Base-by-base conservation (phyloP, 1,139 yeast species). In the Debaryomyces singareniensis region DNA sequence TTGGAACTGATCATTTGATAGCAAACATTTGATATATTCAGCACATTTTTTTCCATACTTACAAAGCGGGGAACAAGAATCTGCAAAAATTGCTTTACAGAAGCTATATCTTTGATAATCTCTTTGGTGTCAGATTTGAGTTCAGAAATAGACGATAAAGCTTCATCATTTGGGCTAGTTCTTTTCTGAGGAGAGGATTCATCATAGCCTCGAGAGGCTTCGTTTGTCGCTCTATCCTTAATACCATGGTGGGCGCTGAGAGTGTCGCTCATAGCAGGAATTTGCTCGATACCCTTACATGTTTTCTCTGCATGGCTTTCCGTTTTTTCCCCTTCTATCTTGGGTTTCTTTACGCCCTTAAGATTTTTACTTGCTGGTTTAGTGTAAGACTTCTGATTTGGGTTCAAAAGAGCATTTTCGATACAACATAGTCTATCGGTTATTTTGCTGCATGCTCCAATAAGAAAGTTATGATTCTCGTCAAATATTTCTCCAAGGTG, bases 61-160 rank as follows among this genome's bases (percentile, higher is more conserved):
- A 51, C 32, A 5, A 52, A 27, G 25, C 50, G 33, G 1, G 58
- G 56, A 6, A 53, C 33, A 21, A 53, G 30, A 16, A 51, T 37
- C 23, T 44, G 38, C 18, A 53, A 20, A 21, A 26, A 26, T 5
- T 26, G 9, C 28, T 26, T 26, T 26, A 26, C 16, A n/a, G 28
- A 20, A 13, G n/a, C 13, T 5, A 26, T 26, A 26, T 26, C 28
- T 12, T 11, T 11, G 5, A 16, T 6, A 24, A 14, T 5, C n/a
- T n/a, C n/a, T n/a, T n/a, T n/a, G 26, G 26, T 18, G n/a, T n/a
- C n/a, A 7, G 21, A 18, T n/a, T n/a, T n/a, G n/a, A n/a, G n/a
- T n/a, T n/a, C n/a, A n/a, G 21, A 18, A 7, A n/a, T 7, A 7
- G 21, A 7, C 7, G 21, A 18, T 7, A 7, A 7, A 18, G n/a